Evolutionary conservation across 306 rosid genomes (phyloP).

Genomic region (Boehmeria nivea): DNA sequence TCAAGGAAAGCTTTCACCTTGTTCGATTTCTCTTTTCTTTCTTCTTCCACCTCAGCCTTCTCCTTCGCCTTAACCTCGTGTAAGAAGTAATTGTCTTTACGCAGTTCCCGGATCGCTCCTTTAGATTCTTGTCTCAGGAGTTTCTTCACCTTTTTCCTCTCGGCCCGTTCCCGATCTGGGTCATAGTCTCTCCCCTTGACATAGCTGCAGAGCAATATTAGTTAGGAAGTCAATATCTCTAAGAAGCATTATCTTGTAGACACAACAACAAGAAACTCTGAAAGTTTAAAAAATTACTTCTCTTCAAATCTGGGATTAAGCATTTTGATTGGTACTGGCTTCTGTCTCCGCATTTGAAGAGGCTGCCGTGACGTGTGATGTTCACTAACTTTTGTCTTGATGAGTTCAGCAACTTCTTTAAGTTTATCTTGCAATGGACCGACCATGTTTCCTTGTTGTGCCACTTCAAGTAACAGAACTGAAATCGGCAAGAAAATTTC

Average conservation of each 20-base stretch:
- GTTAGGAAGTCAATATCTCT: background rate
- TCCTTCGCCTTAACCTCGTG: conserved; percentile 65
- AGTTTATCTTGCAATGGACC: conserved; percentile 40
- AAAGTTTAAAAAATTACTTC: conserved; percentile 41
- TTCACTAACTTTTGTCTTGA: conserved; percentile 46
- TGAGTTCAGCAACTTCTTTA: conserved; percentile 48
- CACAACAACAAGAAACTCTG: background rate
- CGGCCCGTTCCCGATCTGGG: conserved; percentile 66
- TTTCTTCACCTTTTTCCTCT: conserved; percentile 60
- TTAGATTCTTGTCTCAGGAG: conserved; percentile 59
- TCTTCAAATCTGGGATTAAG: conserved; percentile 77
- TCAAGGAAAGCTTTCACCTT: conserved; percentile 73
- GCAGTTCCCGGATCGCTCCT: conserved; percentile 80
- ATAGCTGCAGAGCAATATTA: conserved; percentile 49
- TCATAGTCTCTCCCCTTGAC: conserved; percentile 89
- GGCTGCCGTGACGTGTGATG: conserved; percentile 52
- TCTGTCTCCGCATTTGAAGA: conserved; percentile 81
- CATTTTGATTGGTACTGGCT: conserved; percentile 74
- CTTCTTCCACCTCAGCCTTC: conserved; percentile 49
- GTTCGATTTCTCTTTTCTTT: conserved; percentile 60
- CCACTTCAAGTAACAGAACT: conserved; percentile 41
- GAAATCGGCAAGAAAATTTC: conserved; percentile 68
- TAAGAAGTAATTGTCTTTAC: conserved; percentile 74
- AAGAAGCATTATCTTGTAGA: too few species aligned
- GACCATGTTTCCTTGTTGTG: conserved; percentile 46